Conservation (phyloP, 164 flowering plant genomes). For the Nymphaea colorata region DNA sequence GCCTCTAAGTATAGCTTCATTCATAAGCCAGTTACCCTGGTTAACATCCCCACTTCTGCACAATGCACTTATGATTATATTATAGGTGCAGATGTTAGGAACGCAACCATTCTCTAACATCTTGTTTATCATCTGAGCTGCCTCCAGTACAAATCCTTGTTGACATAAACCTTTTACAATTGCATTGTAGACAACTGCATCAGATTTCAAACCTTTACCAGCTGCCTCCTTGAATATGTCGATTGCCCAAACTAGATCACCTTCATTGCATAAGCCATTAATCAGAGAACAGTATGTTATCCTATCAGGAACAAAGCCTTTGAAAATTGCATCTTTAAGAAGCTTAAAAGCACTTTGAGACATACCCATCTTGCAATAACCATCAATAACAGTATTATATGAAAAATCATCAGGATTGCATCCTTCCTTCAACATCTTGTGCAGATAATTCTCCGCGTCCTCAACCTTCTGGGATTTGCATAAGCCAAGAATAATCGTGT, state of each 20-base stretch:
- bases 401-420: conserved; percentile 63
- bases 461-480: conserved; percentile 49
- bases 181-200: conserved; percentile 49
- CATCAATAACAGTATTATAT: conserved; percentile 65
- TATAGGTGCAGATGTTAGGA: conserved; percentile 80
- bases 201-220: conserved; percentile 49
- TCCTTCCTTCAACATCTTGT: conserved; percentile 68
- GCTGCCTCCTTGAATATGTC: conserved; percentile 37
- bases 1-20: conserved; percentile 56
- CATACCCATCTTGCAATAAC: conserved; percentile 63
- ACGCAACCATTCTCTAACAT: conserved; percentile 53
- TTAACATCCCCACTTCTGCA: conserved; percentile 74
- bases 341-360: conserved; percentile 49
- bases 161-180: conserved; percentile 63
- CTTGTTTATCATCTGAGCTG: conserved; percentile 61
- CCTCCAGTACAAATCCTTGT: conserved; percentile 62
- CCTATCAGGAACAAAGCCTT: conserved; percentile 68
- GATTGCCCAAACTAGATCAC: conserved; percentile 55
- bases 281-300: conserved; percentile 67
- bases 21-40: conserved; percentile 51
- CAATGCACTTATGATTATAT: conserved; percentile 63
- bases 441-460: conserved; percentile 60
- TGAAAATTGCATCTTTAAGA: conserved; percentile 50
- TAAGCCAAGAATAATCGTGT: conserved; percentile 65
- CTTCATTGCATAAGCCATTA: conserved; percentile 55